A percentile compares a stretch with the other conserved stretches of the same genome.
These are phyloP conservation scores for Elasticomyces elasticus DNA, from an alignment of 495 filamentous ascomycete species.

Conservation along the genomic window DNA sequence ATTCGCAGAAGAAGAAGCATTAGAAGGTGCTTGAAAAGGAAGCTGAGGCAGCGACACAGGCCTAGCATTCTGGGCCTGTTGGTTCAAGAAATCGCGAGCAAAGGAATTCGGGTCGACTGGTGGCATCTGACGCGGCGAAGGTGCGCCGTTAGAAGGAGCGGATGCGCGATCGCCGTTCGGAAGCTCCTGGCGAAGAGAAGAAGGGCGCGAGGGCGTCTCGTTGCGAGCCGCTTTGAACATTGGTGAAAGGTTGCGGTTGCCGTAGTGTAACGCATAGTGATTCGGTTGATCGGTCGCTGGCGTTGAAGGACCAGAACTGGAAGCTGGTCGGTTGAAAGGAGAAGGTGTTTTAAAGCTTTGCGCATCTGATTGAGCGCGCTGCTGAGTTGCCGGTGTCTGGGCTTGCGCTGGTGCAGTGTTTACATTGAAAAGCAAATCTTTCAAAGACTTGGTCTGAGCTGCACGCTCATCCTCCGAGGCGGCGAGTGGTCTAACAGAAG, in stretches of 20 bases:
- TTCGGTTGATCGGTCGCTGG: constrained; percentile 18
- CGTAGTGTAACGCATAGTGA: constrained; percentile 27
- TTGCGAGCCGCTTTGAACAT: constrained; percentile 29
- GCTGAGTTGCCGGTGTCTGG: constrained; percentile 2
- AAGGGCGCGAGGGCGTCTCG: constrained; percentile 12
- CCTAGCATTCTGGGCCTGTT: constrained; percentile 12
- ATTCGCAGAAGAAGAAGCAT: not conserved
- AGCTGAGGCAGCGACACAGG: not conserved
- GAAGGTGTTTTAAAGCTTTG: constrained; percentile 21
- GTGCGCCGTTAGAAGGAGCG: not conserved
- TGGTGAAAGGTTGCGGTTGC: constrained; percentile 33
- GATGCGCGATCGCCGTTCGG: not conserved
- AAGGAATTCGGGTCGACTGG: constrained; percentile 14
- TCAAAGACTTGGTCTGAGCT: constrained; percentile 17
- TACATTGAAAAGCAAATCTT: constrained; percentile 22
- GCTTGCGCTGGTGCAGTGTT: not conserved
- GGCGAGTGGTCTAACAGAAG: not conserved
- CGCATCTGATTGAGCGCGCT: constrained; percentile 5
- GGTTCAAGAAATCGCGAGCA: constrained; percentile 20
- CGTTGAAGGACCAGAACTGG: constrained; percentile 24
- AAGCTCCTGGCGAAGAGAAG: constrained; percentile 19
- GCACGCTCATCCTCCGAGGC: constrained; percentile 6
- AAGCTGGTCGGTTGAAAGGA: constrained; percentile 18
- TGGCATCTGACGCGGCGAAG: constrained; percentile 1
- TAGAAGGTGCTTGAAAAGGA: not conserved